Base-by-base conservation (phyloP, 306 rosid genomes). In the Sicyos edulis region DNA sequence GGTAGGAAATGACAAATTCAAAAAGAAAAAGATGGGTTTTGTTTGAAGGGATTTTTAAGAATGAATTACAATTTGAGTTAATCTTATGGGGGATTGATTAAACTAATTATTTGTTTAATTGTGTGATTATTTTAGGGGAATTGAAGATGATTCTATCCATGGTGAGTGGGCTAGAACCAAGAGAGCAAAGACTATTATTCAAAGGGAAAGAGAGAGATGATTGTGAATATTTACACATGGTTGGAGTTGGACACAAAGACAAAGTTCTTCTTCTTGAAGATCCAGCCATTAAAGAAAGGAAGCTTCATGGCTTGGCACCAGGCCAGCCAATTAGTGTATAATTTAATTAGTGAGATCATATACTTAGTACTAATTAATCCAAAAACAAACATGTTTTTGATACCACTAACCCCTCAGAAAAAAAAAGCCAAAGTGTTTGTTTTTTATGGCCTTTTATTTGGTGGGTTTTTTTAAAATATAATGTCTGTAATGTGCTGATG, bases 201-300 rank as follows among this genome's bases (percentile, higher is more conserved):
- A 91, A 59, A 83, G 99, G 99, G 8, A 93, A 87, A 80, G 96
- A 93, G 82, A 93, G 91, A 32, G 97, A 91, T 19, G 97, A 91
- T 72, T 72, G 76, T 52, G 99, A 93, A 47, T 84, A 83, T 57
- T 77, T 93, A 10, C 99, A 93, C 89, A 93, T 93, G 99, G 91
- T 87, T 76, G 99, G 99, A 8, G 95, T 93, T 32, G 84, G 85
- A 60, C 89, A 91, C 86, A 91, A 88, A 74, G 97, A 93, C 88
- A 93, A 93, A 67, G 95, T 91, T 68, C 81, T 93, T 5, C 58
- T 93, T 65, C 83, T 93, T 1, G 84, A 93, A 81, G 99, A 93
- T 75, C 99, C 99, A 67, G 97, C 89, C 5, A 85, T 86, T 47
- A 91, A 87, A 75, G 99, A 89, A 65, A 85, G 79, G 82, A 93